phyloP scores from a whole-genome alignment of 345 rosid genomes.

The Populus euphratica region DNA sequence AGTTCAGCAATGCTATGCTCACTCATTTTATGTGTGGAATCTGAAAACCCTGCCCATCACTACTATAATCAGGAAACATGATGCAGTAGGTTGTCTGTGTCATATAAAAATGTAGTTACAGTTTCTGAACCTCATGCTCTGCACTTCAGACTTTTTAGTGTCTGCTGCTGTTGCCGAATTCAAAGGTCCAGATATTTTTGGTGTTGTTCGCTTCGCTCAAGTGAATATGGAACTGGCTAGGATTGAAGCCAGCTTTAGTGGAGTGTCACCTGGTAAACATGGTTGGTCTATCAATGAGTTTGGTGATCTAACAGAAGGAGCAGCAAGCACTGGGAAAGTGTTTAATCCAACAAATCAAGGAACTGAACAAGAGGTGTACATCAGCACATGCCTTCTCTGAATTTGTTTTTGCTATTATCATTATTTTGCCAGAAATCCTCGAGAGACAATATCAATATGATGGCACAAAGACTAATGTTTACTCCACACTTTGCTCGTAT shows the following conservation, averaged over 20 bases:
- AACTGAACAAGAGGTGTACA: slow-evolving; percentile 47
- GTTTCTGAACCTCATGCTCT: background rate
- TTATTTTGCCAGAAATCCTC: background rate
- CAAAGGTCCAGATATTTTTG: slow-evolving; percentile 86
- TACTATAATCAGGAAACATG: background rate
- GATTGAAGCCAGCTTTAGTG: slow-evolving; percentile 80
- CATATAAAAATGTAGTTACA: background rate
- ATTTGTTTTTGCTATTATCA: background rate
- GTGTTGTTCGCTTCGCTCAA: slow-evolving; percentile 88
- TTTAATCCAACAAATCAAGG: slow-evolving; percentile 50
- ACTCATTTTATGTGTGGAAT: background rate
- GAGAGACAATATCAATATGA: background rate
- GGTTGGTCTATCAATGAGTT: slow-evolving; percentile 90
- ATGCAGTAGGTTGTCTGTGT: background rate
- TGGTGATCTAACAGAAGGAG: slow-evolving; percentile 88
- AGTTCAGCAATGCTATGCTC: background rate
- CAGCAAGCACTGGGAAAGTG: slow-evolving; percentile 76
- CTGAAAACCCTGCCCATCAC: background rate
- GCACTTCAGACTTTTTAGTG: slow-evolving; percentile 63
- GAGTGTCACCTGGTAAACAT: slow-evolving; percentile 74
- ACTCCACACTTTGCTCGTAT: background rate
- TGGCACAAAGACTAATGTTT: background rate
- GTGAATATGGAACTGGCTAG: slow-evolving; percentile 83
- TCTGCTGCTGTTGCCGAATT: slow-evolving; percentile 93
- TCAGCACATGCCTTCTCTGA: slow-evolving; percentile 3